A percentile compares a stretch with the other conserved stretches of the same genome.
phyloP scores from a whole-genome alignment of 2,329 filamentous ascomycete species.

The Didymella segeticola region DNA sequence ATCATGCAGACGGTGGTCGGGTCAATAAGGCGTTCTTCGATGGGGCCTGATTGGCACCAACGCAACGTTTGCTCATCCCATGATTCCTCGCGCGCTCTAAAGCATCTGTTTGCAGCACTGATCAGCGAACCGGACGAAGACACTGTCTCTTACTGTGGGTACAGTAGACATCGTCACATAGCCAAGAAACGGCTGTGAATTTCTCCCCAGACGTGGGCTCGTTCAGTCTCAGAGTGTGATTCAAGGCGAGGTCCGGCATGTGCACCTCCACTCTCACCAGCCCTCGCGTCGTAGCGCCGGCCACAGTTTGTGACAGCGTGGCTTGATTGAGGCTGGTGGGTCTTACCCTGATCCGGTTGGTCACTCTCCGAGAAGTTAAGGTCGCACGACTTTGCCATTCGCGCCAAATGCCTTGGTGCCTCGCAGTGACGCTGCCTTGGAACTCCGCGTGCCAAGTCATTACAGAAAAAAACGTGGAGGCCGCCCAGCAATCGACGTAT shows the following conservation, averaged over 20 bases:
- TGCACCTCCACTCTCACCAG: conserved; percentile 30
- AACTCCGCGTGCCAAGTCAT: conserved; percentile 15
- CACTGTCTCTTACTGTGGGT: conserved; percentile 13
- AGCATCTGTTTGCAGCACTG: conserved; percentile 31
- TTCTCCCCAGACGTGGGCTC: conserved; percentile 23
- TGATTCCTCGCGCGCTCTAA: conserved; percentile 37
- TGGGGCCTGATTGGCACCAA: conserved; percentile 29
- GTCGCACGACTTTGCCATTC: conserved; percentile 18
- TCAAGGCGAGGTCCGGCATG: conserved; percentile 28
- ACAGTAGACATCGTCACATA: conserved; percentile 21
- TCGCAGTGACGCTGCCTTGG: conserved; percentile 2
- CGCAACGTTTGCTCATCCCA: conserved; percentile 25
- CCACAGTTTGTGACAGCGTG: conserved; percentile 31
- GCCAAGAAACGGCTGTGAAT: conserved; percentile 21
- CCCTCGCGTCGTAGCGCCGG: conserved; percentile 20
- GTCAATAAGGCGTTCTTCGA: conserved; percentile 20
- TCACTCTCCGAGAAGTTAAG: conserved; percentile 17
- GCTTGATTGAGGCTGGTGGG: conserved; percentile 41
- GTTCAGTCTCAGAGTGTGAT: conserved; percentile 26
- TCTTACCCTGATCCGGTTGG: conserved; percentile 28
- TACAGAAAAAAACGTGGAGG: conserved; percentile 8
- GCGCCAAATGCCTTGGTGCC: conserved; percentile 30
- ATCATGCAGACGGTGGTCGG: conserved; percentile 27
- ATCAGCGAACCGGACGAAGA: conserved; percentile 29
- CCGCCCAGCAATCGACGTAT: conserved; percentile 7